These are phyloP conservation scores for Purpureocillium takamizusanense DNA, from an alignment of 2,329 filamentous ascomycete species.

Conservation along the genomic window DNA sequence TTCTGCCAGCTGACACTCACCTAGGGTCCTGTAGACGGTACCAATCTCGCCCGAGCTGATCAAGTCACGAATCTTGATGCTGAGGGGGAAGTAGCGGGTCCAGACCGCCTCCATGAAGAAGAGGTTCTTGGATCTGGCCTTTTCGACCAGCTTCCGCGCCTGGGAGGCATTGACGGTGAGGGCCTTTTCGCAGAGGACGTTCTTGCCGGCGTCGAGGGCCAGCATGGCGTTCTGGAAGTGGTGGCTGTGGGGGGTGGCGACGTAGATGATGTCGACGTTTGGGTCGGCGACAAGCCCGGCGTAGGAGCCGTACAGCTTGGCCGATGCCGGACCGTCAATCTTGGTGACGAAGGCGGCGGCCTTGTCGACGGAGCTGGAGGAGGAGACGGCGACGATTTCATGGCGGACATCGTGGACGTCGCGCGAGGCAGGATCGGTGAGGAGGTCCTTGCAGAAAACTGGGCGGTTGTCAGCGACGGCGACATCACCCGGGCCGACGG, in stretches of 20 bases:
- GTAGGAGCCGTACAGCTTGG: constrained; percentile 72
- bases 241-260: constrained; percentile 85
- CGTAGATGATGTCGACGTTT: constrained; percentile 77
- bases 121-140: constrained; percentile 62
- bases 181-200: constrained; percentile 86
- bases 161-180: constrained; percentile 79
- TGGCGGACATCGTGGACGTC: constrained; percentile 66
- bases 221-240: constrained; percentile 88
- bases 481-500: neutral
- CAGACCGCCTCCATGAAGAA: constrained; percentile 85
- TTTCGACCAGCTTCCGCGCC: constrained; percentile 60
- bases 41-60: constrained; percentile 46
- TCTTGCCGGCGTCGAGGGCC: constrained; percentile 74
- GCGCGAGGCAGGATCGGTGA: constrained; percentile 62
- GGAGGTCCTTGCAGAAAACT: constrained; percentile 70
- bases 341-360: constrained; percentile 66
- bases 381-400: constrained; percentile 70
- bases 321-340: constrained; percentile 57
- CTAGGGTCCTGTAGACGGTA: constrained; percentile 49
- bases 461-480: neutral
- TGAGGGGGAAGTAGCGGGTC: constrained; percentile 83
- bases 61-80: constrained; percentile 63
- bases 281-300: constrained; percentile 70
- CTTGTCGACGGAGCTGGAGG: constrained; percentile 61
- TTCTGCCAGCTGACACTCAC: constrained; percentile 20